These are phyloP conservation scores for Parietaria judaica DNA, from an alignment of 306 rosid genomes.

Conservation along the genomic window DNA sequence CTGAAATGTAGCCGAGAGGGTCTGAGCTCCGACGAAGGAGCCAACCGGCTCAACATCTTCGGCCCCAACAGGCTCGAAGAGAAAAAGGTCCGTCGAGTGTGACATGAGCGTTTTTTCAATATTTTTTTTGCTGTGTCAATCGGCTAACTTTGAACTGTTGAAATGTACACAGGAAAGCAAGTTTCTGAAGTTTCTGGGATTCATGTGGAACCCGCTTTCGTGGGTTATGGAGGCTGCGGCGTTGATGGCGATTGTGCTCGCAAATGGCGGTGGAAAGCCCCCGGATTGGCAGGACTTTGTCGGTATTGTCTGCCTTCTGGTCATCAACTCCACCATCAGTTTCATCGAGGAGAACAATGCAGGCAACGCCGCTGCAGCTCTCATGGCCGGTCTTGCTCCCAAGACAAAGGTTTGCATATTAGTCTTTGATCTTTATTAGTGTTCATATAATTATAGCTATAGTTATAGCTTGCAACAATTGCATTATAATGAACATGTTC, in stretches of 20 bases:
- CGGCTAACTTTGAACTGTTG: not conserved
- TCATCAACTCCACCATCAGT: constrained; percentile 96
- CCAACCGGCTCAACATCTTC: constrained; percentile 69
- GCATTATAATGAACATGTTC: constrained; percentile 6
- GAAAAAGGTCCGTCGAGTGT: constrained; percentile 50
- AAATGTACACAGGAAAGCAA: constrained; percentile 80
- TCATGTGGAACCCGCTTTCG: constrained; percentile 98
- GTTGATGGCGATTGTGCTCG: constrained; percentile 89
- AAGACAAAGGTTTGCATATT: constrained; percentile 58
- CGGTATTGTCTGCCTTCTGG: constrained; percentile 67
- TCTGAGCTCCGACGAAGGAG: constrained; percentile 63
- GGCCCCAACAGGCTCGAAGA: constrained; percentile 98
- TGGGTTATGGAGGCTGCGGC: constrained; percentile 99
- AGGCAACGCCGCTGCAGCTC: constrained; percentile 98
- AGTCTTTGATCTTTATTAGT: too few relatives aligned
- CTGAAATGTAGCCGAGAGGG: constrained; percentile 85
- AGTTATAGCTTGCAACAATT: not conserved
- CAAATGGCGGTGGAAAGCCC: constrained; percentile 76
- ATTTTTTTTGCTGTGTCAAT: not conserved
- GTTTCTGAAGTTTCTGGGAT: constrained; percentile 86
- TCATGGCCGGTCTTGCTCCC: constrained; percentile 99
- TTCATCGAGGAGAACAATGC: constrained; percentile 98
- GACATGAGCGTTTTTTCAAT: not conserved
- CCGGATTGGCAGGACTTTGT: constrained; percentile 99
- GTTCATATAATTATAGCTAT: not conserved